Percentiles rank a stretch among this genome's conserved stretches.
Conservation (phyloP, 345 rosid species). For the Linum trigynum region DNA sequence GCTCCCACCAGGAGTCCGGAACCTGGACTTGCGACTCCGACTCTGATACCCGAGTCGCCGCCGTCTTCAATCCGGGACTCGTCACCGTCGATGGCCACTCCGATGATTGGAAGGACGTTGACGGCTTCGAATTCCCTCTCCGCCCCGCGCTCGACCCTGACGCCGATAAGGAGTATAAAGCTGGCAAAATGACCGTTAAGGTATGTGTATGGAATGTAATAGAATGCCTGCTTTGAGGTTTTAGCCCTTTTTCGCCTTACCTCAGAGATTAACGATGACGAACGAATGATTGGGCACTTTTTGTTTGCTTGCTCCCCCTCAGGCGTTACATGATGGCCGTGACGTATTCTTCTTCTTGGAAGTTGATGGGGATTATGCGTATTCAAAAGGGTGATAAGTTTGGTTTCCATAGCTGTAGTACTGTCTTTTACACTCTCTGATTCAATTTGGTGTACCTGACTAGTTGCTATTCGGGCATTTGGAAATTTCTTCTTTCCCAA, state of each 20-base stretch:
- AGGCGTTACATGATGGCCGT: constrained; percentile 93
- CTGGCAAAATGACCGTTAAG: constrained; percentile 83
- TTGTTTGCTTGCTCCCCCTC: constrained; percentile 4
- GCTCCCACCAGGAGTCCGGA: constrained; percentile 81
- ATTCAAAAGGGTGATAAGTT: constrained; percentile 58
- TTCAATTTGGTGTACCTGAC: neutral
- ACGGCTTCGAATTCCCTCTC: constrained; percentile 68
- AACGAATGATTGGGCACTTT: neutral
- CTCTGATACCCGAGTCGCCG: constrained; percentile 47
- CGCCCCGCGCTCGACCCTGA: constrained; percentile 89
- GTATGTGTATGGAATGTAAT: constrained; percentile 19
- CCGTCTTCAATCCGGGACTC: constrained; percentile 66
- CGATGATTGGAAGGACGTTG: constrained; percentile 80
- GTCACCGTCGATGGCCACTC: constrained; percentile 79
- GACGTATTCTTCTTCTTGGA: constrained; percentile 71
- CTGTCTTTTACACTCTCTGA: neutral
- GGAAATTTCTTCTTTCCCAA: neutral
- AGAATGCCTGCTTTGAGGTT: neutral
- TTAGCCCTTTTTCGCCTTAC: neutral
- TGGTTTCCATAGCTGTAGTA: neutral
- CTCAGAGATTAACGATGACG: neutral
- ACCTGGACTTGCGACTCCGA: constrained; percentile 74
- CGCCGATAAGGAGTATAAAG: constrained; percentile 59
- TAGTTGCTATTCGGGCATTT: neutral
- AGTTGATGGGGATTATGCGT: constrained; percentile 76